phyloP scores from a whole-genome alignment of 805 yeast genomes.

The Yarrowia sp. region DNA sequence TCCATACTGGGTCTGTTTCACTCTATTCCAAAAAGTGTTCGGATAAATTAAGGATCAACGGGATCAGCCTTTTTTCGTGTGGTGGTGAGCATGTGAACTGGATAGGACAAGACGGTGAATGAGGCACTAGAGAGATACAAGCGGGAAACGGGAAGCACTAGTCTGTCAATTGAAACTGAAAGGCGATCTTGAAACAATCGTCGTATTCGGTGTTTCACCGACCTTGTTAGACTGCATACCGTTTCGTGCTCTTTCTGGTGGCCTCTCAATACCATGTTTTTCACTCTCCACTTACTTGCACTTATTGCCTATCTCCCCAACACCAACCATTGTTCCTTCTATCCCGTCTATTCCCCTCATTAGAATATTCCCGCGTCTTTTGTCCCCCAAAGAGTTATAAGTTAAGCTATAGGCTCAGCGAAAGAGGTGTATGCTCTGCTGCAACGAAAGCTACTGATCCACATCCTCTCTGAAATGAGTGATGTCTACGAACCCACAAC shows the following conservation, averaged over 20 bases:
- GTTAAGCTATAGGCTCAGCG: not conserved
- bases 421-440: not conserved
- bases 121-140: not conserved
- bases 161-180: too few relatives aligned
- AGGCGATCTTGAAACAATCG: too few relatives aligned
- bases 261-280: too few relatives aligned
- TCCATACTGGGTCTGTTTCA: not conserved
- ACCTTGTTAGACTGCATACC: too few relatives aligned
- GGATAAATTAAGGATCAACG: constrained; percentile 23
- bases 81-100: not conserved
- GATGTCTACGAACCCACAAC: not conserved
- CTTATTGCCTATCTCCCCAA: too few relatives aligned
- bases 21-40: constrained; percentile 1
- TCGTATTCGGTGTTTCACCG: too few relatives aligned
- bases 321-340: too few relatives aligned
- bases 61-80: constrained; percentile 18
- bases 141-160: too few relatives aligned
- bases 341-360: not conserved
- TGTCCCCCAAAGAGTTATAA: not conserved
- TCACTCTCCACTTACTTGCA: too few relatives aligned
- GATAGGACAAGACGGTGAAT: not conserved
- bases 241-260: too few relatives aligned
- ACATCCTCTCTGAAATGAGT: not conserved
- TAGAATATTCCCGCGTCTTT: constrained; percentile 1
- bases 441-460: not conserved